phyloP scores from a whole-genome alignment of 2,329 filamentous ascomycete species.

The Aspergillus intermedius region DNA sequence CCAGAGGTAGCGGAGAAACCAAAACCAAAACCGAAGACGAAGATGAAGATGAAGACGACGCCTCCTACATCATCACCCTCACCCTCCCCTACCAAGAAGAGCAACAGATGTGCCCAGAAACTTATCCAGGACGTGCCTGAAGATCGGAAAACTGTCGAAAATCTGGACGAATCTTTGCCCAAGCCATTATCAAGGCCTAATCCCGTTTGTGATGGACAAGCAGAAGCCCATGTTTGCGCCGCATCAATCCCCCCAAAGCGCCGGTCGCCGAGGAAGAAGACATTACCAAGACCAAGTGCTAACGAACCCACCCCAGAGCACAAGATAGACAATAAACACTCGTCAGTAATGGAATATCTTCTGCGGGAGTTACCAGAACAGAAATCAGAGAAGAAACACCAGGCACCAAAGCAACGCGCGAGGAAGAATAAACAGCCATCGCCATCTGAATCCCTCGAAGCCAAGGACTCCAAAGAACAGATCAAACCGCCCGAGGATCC shows the following conservation, averaged over 20 bases:
- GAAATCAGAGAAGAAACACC: neutral
- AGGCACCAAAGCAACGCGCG: neutral
- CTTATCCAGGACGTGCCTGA: neutral
- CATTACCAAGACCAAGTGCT: neutral
- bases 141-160: conserved; percentile 1
- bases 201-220: neutral
- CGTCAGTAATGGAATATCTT: neutral
- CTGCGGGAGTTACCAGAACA: neutral
- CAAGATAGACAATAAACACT: neutral
- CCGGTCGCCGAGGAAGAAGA: neutral
- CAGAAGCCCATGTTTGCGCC: neutral
- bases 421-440: neutral
- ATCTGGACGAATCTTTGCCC: conserved; percentile 15
- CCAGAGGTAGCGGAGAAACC: neutral
- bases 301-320: neutral
- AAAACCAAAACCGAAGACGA: neutral
- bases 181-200: conserved; percentile 5
- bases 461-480: neutral
- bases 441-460: neutral
- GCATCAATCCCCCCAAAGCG: neutral
- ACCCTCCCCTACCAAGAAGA: neutral
- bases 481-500: neutral
- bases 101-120: conserved; percentile 1
- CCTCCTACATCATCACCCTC: too few species aligned
- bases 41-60: too few species aligned